Percentiles rank a stretch among this genome's conserved stretches.
phyloP scores from a whole-genome alignment of 768 basidiomycete genomes.

The Gloeostereum incarnatum region DNA sequence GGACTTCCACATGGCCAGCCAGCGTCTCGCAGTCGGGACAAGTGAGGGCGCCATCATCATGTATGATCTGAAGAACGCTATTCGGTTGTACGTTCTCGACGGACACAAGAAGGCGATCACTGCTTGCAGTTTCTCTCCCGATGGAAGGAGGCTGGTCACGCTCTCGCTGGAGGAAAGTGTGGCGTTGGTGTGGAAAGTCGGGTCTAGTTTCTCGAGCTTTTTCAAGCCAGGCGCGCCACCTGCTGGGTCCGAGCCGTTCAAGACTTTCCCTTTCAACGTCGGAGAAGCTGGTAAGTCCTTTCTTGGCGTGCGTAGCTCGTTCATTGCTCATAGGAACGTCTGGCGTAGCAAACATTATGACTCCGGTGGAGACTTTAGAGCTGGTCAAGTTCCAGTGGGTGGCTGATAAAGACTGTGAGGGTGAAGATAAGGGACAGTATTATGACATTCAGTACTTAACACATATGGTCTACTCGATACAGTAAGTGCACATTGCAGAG shows the following conservation, averaged over 20 bases:
- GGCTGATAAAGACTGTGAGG: conserved; percentile 71
- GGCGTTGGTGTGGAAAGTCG: conserved; percentile 94
- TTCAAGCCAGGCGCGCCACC: conserved; percentile 90
- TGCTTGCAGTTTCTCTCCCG: conserved; percentile 88
- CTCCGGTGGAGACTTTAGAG: conserved; percentile 52
- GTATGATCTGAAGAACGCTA: conserved; percentile 96
- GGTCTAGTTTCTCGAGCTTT: conserved; percentile 79
- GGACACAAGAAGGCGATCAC: conserved; percentile 77
- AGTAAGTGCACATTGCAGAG: too few relatives aligned
- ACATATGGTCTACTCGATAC: not conserved
- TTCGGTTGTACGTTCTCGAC: conserved; percentile 89
- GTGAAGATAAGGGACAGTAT: conserved; percentile 75
- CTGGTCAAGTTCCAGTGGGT: conserved; percentile 80
- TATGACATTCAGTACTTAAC: conserved; percentile 77
- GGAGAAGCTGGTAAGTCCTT: conserved; percentile 64
- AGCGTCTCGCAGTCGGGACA: conserved; percentile 89
- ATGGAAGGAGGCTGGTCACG: conserved; percentile 84
- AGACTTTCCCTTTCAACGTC: conserved; percentile 77
- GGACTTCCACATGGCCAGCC: conserved; percentile 85
- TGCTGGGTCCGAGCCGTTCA: conserved; percentile 78
- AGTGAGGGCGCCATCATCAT: conserved; percentile 90
- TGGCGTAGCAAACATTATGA: conserved; percentile 27
- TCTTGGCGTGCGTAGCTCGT: not conserved
- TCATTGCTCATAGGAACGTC: not conserved
- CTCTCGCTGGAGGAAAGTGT: conserved; percentile 78